Percentiles rank a stretch among this genome's conserved stretches.
Conservation (phyloP, 2,329 filamentous ascomycete genomes). For the Colletotrichum sp. region DNA sequence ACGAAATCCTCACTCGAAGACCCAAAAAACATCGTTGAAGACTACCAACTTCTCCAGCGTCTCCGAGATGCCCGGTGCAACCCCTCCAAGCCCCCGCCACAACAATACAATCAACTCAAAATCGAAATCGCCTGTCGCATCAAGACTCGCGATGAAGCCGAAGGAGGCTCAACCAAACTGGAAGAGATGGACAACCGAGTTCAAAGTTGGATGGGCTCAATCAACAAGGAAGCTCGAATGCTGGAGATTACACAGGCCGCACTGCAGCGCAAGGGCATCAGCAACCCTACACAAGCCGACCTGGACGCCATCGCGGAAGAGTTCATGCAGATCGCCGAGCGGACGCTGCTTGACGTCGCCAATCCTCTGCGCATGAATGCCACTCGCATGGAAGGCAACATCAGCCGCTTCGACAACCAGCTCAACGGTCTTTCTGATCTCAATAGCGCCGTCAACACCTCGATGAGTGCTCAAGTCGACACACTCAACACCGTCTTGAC, state of each 20-base stretch:
- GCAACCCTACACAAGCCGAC: conserved; percentile 16
- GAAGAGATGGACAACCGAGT: conserved; percentile 7
- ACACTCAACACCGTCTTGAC: neutral
- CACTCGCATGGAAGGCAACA: neutral
- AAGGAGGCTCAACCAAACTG: conserved; percentile 16
- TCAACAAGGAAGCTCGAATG: conserved; percentile 12
- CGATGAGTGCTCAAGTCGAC: neutral
- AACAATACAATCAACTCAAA: conserved; percentile 29
- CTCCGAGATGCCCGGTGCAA: too few species aligned
- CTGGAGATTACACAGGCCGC: conserved; percentile 16
- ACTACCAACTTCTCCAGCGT: neutral
- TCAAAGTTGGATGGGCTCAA: conserved; percentile 16
- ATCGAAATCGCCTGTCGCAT: conserved; percentile 39
- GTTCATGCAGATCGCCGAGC: conserved; percentile 19
- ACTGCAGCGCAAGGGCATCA: conserved; percentile 15
- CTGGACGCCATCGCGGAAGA: conserved; percentile 15
- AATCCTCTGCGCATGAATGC: conserved; percentile 15
- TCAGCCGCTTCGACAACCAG: neutral
- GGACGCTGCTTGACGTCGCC: conserved; percentile 17
- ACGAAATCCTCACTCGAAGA: neutral
- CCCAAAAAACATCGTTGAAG: neutral
- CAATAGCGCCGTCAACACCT: neutral
- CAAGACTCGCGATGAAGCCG: conserved; percentile 36
- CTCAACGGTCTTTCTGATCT: neutral
- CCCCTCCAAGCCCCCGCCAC: too few species aligned